Evolutionary conservation across 2,329 filamentous ascomycete species (phyloP), one percentile per base, ranked within the genome.

Genomic region (Macroventuria anomochaeta): DNA sequence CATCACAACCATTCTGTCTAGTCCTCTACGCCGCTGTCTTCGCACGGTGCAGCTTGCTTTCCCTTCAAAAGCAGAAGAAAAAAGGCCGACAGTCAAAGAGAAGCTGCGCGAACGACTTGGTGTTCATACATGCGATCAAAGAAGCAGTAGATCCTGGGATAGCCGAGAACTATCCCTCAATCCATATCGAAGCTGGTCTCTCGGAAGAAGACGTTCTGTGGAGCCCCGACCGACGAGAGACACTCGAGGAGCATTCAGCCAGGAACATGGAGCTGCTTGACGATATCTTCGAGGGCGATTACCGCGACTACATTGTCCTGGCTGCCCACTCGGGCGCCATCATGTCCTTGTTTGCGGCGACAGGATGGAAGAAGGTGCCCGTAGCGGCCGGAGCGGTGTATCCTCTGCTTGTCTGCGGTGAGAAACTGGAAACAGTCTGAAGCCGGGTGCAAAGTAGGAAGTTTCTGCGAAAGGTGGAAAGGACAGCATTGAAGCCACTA

Each of bases 111-210:
- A 89, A 71, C 80, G 81, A 5, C 81, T 88, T 53, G 84, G 81
- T 49, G 81, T 85, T 32, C 86, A 88, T 64, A 88, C 85, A 1
- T 89, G 87, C 68, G 85, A 89, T 70, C 78, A 81, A 31, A 78
- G 86, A 8, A 81, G 79, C 10, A 80, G 73, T 58, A 80, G 77
- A 62, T 77, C 79, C 2, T 77, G 79, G n/a, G 53, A 83, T 88
- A 53, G 68, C 72, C 7, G 57, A 70, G 2, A 70, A 77, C 0
- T 81, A 83, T 36, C 83, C 83, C 0, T 64, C 61, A 0, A 85
- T 81, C 61, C 55, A 59, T 4, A 81, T 88, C 40, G 86, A 88
- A 69, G 62, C 69, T 0, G 82, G 81, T 0, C 88, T 89, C 63
- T 65, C 76, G 0, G 85, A 88, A 66, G 41, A 79, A 1, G 83